phyloP scores from a whole-genome alignment of 2,329 filamentous ascomycete species.

The Lachnellula subtilissima region DNA sequence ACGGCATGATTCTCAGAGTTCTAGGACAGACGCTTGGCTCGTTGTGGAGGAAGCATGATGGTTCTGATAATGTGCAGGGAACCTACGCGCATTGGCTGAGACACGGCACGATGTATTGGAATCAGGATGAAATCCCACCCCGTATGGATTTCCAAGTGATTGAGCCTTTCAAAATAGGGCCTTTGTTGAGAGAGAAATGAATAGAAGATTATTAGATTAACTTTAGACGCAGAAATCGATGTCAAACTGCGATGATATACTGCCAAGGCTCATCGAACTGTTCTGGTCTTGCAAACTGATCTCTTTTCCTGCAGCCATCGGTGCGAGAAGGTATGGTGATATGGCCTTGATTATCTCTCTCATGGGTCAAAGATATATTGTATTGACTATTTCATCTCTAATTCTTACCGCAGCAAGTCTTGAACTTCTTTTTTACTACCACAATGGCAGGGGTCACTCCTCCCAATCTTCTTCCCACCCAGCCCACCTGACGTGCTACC shows the following conservation, averaged over 20 bases:
- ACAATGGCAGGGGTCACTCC: slow-evolving; percentile 8
- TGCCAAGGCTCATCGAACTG: too few species aligned
- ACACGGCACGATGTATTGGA: slow-evolving; percentile 45
- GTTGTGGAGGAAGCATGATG: slow-evolving; percentile 46
- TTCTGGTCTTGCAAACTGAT: too few species aligned
- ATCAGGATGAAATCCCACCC: slow-evolving; percentile 38
- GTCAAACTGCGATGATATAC: too few species aligned
- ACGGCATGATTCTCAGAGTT: slow-evolving; percentile 48
- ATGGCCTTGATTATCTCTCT: neutral
- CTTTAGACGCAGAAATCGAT: neutral
- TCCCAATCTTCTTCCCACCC: slow-evolving; percentile 1
- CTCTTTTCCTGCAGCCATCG: too few species aligned
- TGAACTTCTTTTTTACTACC: slow-evolving; percentile 10
- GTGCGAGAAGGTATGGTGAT: too few species aligned
- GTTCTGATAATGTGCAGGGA: slow-evolving; percentile 43
- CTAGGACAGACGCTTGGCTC: slow-evolving; percentile 47
- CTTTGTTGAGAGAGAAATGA: slow-evolving; percentile 27
- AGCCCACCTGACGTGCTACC: neutral
- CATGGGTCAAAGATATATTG: neutral
- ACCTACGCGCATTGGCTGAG: slow-evolving; percentile 53
- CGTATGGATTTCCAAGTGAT: slow-evolving; percentile 32
- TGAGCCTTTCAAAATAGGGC: slow-evolving; percentile 38
- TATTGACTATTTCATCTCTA: neutral
- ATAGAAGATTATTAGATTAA: neutral
- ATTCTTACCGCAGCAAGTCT: slow-evolving; percentile 9